Conservation (phyloP, 768 basidiomycete species). For the Tulasnella sp. region DNA sequence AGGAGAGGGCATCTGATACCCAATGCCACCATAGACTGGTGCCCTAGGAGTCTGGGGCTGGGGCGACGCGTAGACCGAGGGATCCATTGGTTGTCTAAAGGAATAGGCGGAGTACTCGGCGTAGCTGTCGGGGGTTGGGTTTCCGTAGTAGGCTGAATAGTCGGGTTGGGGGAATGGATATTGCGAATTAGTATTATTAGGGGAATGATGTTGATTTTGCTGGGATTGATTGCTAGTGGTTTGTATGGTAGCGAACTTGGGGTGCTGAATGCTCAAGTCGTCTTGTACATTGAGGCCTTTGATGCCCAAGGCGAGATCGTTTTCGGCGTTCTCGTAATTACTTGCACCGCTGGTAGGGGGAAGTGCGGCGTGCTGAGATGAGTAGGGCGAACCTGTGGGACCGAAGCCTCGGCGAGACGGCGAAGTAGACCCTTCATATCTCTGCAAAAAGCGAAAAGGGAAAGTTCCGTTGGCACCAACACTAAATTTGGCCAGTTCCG, state of each 20-base stretch:
- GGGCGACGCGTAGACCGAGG: constrained; percentile 41
- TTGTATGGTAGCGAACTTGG: neutral
- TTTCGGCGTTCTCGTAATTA: neutral
- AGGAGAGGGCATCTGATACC: constrained; percentile 40
- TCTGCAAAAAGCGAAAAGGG: constrained; percentile 6
- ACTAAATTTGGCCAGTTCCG: neutral
- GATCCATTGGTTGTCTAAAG: constrained; percentile 46
- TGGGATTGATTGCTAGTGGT: neutral
- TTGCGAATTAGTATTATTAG: neutral
- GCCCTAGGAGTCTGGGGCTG: constrained; percentile 37
- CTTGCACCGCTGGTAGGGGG: neutral
- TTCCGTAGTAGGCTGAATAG: constrained; percentile 52
- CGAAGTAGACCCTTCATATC: constrained; percentile 12
- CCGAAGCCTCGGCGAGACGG: constrained; percentile 5
- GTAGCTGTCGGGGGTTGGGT: constrained; percentile 42
- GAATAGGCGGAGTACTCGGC: constrained; percentile 44
- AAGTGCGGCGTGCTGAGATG: neutral
- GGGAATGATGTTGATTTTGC: constrained; percentile 6
- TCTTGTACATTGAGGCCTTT: constrained; percentile 15
- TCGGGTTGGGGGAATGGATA: constrained; percentile 40
- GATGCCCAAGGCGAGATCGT: constrained; percentile 5
- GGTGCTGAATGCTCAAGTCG: neutral
- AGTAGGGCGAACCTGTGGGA: constrained; percentile 5
- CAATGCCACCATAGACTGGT: constrained; percentile 43
- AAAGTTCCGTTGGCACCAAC: neutral